Evolutionary conservation across 2,329 filamentous ascomycete genomes (phyloP).

Genomic region (Metarhizium humberi): DNA sequence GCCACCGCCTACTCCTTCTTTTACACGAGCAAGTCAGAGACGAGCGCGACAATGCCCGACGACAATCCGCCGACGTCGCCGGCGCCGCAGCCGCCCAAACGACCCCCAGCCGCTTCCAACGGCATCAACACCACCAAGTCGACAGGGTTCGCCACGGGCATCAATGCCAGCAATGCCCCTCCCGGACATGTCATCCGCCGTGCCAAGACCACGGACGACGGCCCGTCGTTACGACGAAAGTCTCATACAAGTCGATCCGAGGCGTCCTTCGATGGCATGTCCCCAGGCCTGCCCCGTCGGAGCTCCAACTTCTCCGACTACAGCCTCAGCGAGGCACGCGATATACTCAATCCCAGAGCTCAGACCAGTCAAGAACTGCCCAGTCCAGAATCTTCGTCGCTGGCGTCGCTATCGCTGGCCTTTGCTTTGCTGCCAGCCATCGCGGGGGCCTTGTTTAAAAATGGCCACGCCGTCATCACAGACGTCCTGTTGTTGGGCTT

Average conservation of each 20-base stretch:
- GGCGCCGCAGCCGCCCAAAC: conserved; percentile 5
- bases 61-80: conserved; percentile 2
- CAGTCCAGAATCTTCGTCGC: conserved; percentile 51
- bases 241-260: conserved; percentile 15
- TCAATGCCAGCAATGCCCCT: conserved; percentile 4
- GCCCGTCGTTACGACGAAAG: conserved; percentile 10
- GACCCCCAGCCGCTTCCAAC: conserved; percentile 6
- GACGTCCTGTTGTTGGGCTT: conserved; percentile 74
- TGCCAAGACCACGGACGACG: conserved; percentile 30
- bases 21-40: neutral
- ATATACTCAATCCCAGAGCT: conserved; percentile 49
- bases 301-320: conserved; percentile 74
- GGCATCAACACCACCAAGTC: conserved; percentile 1
- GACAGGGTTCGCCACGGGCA: conserved; percentile 6
- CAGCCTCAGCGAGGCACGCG: conserved; percentile 59
- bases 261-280: conserved; percentile 17
- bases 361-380: conserved; percentile 26
- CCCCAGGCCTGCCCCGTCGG: conserved; percentile 39
- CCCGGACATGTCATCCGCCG: conserved; percentile 31
- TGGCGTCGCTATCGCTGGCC: conserved; percentile 72
- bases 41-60: conserved; percentile 9
- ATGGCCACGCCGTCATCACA: conserved; percentile 75
- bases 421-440: conserved; percentile 80
- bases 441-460: conserved; percentile 75
- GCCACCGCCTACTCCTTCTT: conserved; percentile 1